Base-by-base conservation (phyloP, 2,329 filamentous ascomycete genomes). In the Aspergillus sp. region DNA sequence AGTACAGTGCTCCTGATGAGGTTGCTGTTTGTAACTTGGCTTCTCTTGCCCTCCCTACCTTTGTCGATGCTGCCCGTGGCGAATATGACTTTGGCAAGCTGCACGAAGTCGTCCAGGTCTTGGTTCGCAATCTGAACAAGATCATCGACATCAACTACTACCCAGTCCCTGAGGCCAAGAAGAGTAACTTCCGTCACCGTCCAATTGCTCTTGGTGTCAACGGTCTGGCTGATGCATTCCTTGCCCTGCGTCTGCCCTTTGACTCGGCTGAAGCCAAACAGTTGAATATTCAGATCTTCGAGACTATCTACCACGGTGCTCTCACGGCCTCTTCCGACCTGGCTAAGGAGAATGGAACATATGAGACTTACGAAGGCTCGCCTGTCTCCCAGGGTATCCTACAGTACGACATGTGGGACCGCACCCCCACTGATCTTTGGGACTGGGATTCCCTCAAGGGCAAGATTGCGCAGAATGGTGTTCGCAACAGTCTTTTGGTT, bases 141-240 rank as follows among this genome's bases (percentile, higher is more conserved):
- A 96, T 97, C 77, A 97, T 99, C 65, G 93, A 99, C 64, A 86
- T 96, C 80, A 99, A 99, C 83, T 89, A 96, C 82, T 99, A 99
- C 78, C 95, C 95, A n/a, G 93, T 99, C 11, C 84, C 84, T 52
- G 95, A 99, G 80, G 95, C 95, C 41, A 85, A 85, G 74, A 95
- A 92, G 81, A 96, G 92, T 85, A 99, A 99, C 82, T 90, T 96
- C 85, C 90, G 95, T 66, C 95, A 99, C 80, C 86, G 95, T 57
- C 95, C 95, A 56, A 93, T 99, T 71, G 95, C 93, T 73, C 87
- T 99, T 57, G 95, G 95, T 84, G 95, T 99, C 47, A 93, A 96
- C 76, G 95, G 95, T 83, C 89, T 99, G 72, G 95, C 95, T 27
- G 95, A 99, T 82, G 92, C 93, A 56, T 99, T 99, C 89, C 85